Conservation (phyloP, 2,329 filamentous ascomycete species). For the Stemphylium lycopersici region DNA sequence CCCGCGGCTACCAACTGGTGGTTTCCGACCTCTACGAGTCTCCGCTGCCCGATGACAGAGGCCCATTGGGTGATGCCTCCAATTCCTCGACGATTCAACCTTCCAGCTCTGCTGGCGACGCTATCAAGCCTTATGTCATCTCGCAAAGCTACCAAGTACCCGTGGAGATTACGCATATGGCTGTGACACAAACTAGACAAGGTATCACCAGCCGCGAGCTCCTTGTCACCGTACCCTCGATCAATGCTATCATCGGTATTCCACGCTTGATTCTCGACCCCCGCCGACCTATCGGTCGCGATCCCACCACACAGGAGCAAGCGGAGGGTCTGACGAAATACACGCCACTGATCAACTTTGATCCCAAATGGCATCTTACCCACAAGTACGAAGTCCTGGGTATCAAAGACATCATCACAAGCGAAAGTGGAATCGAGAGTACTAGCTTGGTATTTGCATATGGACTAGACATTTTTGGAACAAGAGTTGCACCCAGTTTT, state of each 20-base stretch:
- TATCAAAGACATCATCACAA: constrained; percentile 73
- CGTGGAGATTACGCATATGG: constrained; percentile 76
- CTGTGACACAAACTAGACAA: constrained; percentile 87
- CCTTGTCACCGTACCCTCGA: constrained; percentile 75
- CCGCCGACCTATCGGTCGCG: constrained; percentile 81
- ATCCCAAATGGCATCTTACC: constrained; percentile 78
- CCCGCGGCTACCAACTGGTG: constrained; percentile 85
- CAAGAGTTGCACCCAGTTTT: constrained; percentile 82
- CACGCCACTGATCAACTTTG: constrained; percentile 77
- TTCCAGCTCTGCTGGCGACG: constrained; percentile 61
- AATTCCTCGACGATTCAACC: constrained; percentile 82
- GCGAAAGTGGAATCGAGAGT: constrained; percentile 84
- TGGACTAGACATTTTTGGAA: constrained; percentile 87
- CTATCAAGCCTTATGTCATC: constrained; percentile 73
- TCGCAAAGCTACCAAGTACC: constrained; percentile 83
- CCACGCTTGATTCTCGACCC: constrained; percentile 82
- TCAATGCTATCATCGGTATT: constrained; percentile 77
- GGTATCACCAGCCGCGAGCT: constrained; percentile 86
- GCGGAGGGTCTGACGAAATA: constrained; percentile 86
- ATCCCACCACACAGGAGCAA: constrained; percentile 77
- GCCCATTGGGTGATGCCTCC: constrained; percentile 69
- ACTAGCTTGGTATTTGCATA: constrained; percentile 89
- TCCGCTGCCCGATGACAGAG: constrained; percentile 79
- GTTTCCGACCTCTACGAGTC: constrained; percentile 93
- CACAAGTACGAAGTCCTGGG: constrained; percentile 84